These are phyloP conservation scores for Grammothele lineata DNA, from an alignment of 768 basidiomycete species.

Conservation along the genomic window DNA sequence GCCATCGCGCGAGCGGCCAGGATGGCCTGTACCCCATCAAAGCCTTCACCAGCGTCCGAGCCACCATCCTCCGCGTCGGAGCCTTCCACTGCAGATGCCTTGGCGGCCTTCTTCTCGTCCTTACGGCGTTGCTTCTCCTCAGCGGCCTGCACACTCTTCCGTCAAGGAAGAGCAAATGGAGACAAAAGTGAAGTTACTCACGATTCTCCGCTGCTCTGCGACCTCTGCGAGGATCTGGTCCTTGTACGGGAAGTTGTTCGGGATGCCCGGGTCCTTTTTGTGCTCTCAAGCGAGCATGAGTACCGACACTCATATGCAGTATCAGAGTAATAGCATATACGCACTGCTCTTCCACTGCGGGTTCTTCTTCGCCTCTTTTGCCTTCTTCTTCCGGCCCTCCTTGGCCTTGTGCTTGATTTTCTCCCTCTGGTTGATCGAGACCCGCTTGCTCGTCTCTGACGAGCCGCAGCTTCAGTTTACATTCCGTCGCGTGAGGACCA, in stretches of 20 bases:
- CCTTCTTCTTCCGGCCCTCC: slow-evolving; percentile 73
- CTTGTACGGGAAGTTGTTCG: slow-evolving; percentile 91
- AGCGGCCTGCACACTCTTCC: slow-evolving; percentile 45
- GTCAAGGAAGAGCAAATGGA: neutral
- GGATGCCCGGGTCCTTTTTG: slow-evolving; percentile 89
- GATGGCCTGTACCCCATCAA: slow-evolving; percentile 44
- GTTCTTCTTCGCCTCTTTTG: slow-evolving; percentile 74
- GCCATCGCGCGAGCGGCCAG: neutral
- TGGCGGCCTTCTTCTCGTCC: slow-evolving; percentile 56
- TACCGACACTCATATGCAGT: neutral
- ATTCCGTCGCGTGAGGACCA: too few relatives aligned
- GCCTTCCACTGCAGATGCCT: slow-evolving; percentile 23
- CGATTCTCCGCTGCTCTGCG: slow-evolving; percentile 72
- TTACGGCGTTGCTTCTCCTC: slow-evolving; percentile 71
- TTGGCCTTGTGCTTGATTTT: slow-evolving; percentile 72
- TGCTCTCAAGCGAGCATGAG: slow-evolving; percentile 43
- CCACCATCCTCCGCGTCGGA: slow-evolving; percentile 25
- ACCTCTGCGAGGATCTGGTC: slow-evolving; percentile 92
- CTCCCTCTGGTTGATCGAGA: slow-evolving; percentile 65
- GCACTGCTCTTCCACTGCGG: slow-evolving; percentile 85
- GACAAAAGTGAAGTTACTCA: slow-evolving; percentile 31
- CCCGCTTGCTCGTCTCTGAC: slow-evolving; percentile 80
- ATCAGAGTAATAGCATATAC: slow-evolving; percentile 23
- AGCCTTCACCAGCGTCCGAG: slow-evolving; percentile 27
- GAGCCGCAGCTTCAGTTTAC: too few relatives aligned